Evolutionary conservation across 2,329 filamentous ascomycete species (phyloP).

Genomic region (Aspergillus tamarii): DNA sequence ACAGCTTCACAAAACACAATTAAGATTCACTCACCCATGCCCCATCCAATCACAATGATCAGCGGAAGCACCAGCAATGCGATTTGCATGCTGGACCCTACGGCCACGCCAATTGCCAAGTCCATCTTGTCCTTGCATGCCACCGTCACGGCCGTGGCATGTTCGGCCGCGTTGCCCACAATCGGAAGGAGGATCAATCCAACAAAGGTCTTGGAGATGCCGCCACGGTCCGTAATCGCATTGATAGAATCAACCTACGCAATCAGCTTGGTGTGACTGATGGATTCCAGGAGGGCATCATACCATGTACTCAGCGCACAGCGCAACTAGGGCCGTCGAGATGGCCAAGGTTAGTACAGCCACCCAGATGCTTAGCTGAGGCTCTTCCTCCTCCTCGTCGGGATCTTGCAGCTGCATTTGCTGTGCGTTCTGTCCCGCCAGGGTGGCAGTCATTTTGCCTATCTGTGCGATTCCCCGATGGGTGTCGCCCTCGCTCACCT

Average conservation of each 20-base stretch:
- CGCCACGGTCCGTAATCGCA: slow-evolving; percentile 52
- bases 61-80: slow-evolving; percentile 65
- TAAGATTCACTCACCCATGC: slow-evolving; percentile 44
- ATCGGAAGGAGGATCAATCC: slow-evolving; percentile 67
- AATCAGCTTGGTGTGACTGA: background rate
- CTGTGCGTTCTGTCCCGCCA: slow-evolving; percentile 54
- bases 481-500: slow-evolving; percentile 55
- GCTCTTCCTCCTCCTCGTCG: slow-evolving; percentile 73
- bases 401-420: slow-evolving; percentile 56
- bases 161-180: slow-evolving; percentile 68
- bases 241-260: slow-evolving; percentile 57
- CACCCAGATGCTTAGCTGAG: slow-evolving; percentile 72
- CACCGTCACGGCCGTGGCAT: slow-evolving; percentile 65
- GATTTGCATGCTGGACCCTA: slow-evolving; percentile 69
- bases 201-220: slow-evolving; percentile 63
- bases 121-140: slow-evolving; percentile 71
- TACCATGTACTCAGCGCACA: slow-evolving; percentile 71
- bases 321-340: slow-evolving; percentile 78
- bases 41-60: slow-evolving; percentile 65
- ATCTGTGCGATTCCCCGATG: slow-evolving; percentile 56
- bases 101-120: slow-evolving; percentile 66
- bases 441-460: slow-evolving; percentile 55
- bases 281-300: background rate
- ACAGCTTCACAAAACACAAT: background rate
- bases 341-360: slow-evolving; percentile 71